Evolutionary conservation across 1,284 basidiomycete genomes (phyloP).

Genomic region (Golubevia pallescens): DNA sequence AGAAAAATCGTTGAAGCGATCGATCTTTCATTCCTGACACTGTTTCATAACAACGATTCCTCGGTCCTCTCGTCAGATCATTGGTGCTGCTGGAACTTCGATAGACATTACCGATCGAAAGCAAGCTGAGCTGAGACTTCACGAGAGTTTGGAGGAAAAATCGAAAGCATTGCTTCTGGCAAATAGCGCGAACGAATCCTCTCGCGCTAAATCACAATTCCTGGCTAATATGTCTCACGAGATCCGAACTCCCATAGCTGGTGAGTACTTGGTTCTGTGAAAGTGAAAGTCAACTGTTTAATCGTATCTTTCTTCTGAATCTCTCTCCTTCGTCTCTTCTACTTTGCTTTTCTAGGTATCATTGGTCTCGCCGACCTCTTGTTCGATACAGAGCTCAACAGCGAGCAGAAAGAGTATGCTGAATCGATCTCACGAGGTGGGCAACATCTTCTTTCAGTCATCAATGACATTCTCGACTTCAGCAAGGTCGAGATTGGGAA

Average conservation of each 20-base stretch:
- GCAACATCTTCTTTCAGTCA: slow-evolving; percentile 50
- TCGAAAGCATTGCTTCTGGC: slow-evolving; percentile 47
- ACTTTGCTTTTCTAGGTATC: too few relatives aligned
- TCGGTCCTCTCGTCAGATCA: too few relatives aligned
- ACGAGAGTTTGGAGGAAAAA: slow-evolving; percentile 46
- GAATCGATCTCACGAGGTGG: slow-evolving; percentile 53
- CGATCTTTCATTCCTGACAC: too few relatives aligned
- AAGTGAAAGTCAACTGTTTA: too few relatives aligned
- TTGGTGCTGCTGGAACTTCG: slow-evolving; percentile 51
- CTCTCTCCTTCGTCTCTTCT: too few relatives aligned
- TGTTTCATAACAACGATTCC: too few relatives aligned
- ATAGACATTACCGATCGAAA: slow-evolving; percentile 56
- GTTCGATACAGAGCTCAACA: slow-evolving; percentile 34
- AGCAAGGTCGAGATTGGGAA: slow-evolving; percentile 54
- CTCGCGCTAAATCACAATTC: slow-evolving; percentile 54
- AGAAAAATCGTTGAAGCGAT: too few relatives aligned
- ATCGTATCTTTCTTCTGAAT: too few relatives aligned
- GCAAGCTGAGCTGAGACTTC: slow-evolving; percentile 43
- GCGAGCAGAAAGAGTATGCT: slow-evolving; percentile 49
- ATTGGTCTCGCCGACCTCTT: slow-evolving; percentile 49
- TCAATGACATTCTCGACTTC: slow-evolving; percentile 57
- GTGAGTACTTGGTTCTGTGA: too few relatives aligned
- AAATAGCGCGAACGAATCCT: slow-evolving; percentile 50
- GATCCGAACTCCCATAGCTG: slow-evolving; percentile 55
- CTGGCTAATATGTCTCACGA: slow-evolving; percentile 61